Percentiles rank a stretch among this genome's conserved stretches.
Conservation (phyloP, 1,284 basidiomycete genomes). For the Lignosus rhinocerotis region DNA sequence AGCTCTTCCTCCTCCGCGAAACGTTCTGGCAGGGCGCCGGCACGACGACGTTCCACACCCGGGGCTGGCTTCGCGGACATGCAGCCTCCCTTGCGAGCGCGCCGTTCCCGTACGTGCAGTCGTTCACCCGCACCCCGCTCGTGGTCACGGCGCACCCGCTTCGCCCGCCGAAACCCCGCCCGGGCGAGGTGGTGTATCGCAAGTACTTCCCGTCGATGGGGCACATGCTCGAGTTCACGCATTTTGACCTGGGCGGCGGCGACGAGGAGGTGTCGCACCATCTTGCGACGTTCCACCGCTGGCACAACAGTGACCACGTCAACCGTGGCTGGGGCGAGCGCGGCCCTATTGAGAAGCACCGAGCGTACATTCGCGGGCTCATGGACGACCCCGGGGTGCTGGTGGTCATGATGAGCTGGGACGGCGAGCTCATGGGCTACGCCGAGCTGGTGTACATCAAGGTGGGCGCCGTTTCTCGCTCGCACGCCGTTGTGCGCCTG, state of each 20-base stretch:
- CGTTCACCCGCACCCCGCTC: constrained; percentile 49
- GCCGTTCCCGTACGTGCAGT: constrained; percentile 41
- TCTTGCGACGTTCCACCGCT: constrained; percentile 48
- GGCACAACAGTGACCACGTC: constrained; percentile 55
- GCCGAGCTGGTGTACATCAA: constrained; percentile 53
- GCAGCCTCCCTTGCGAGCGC: constrained; percentile 25
- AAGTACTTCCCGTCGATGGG: constrained; percentile 46
- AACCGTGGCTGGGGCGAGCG: constrained; percentile 52
- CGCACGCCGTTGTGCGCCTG: not conserved
- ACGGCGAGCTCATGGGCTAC: constrained; percentile 56
- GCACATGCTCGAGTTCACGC: constrained; percentile 45
- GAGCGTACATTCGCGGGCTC: constrained; percentile 42
- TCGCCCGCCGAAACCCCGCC: constrained; percentile 52
- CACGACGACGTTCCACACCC: constrained; percentile 38
- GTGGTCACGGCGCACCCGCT: constrained; percentile 54
- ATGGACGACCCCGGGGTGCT: constrained; percentile 45
- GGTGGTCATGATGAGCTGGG: constrained; percentile 52
- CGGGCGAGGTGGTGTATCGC: constrained; percentile 48
- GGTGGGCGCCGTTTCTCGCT: constrained; percentile 27
- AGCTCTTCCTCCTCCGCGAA: constrained; percentile 43
- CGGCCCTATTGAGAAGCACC: constrained; percentile 50
- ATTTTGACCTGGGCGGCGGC: constrained; percentile 39
- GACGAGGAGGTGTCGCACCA: constrained; percentile 33
- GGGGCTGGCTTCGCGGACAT: constrained; percentile 42
- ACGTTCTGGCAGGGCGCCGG: constrained; percentile 60